Base-by-base conservation (phyloP, 2,329 filamentous ascomycete genomes). In the Helminthosporium solani region DNA sequence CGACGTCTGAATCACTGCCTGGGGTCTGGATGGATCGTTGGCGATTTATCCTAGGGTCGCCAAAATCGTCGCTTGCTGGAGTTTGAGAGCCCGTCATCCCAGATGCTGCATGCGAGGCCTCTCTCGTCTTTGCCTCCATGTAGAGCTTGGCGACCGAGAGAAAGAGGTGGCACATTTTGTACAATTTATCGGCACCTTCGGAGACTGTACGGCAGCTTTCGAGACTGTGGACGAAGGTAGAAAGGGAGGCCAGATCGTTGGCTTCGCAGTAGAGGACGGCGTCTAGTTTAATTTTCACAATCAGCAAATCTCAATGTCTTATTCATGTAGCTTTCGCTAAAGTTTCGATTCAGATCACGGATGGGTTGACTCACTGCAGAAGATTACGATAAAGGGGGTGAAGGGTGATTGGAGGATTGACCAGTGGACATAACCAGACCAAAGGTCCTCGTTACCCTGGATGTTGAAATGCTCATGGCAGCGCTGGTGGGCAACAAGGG, bases 131-230 rank as follows among this genome's bases (percentile, higher is more conserved):
- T 20, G 82, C 78, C 56, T 85, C 79, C 5, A 85, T 73, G 53
- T 86, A 87, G 3, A 85, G 68, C 35, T 73, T 73, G 6, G 83
- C 82, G 5, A 86, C 80, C 44, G 80, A 80, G 49, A 77, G 75
- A 61, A 87, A 81, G 20, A 86, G 76, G 28, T 78, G 75, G 54
- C 80, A 85, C 21, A 87, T 74, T n/a, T 76, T 78, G 56, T 83
- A 78, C 11, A 87, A 72, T 57, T 82, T 83, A 21, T 79, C 75
- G 18, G 83, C 76, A 2, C 80, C 78, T 57, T 84, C 79, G 1
- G 82, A 85, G 2, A 78, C 69, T 3, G 73, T 71, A 36, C 74
- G 73, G 2, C 76, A 73, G 0, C 75, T 73, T 48, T 78, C 73
- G 2, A 86, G 75, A 2, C 79, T 83, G 16, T 69, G 63, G 39